Base-by-base conservation (phyloP, 2,329 filamentous ascomycete genomes). In the Capronia epimyces region DNA sequence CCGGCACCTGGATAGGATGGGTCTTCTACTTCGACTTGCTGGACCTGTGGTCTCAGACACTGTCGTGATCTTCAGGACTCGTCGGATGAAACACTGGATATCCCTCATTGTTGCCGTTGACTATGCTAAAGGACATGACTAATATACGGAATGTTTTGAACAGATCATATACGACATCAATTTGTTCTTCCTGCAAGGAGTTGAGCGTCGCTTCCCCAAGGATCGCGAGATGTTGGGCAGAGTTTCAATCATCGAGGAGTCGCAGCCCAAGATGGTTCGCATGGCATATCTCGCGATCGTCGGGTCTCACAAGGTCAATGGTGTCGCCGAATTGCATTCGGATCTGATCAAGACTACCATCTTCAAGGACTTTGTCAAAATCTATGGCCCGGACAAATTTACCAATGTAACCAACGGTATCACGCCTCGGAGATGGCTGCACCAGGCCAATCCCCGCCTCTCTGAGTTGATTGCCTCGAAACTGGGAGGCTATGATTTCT, bases 341-440 rank as follows among this genome's bases (percentile, higher is more conserved):
- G 93, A 98, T 66, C 77, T 98, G 52, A 95, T 98, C 76, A 93
- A 93, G 76, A 94, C 90, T 0, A 98, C 93, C n/a, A 95, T 98
- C 62, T 97, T 98, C 82, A 96, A 93, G 70, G 93, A 98, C 69
- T 98, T 98, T 70, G 91, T 98, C 53, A 80, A 82, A 62, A 88
- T 98, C 59, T 98, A 93, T 63, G 93, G 93, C 2, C 85, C 86
- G 0, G 93, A 98, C 77, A 96, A 96, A 70, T 98, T 98, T 71
- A 95, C 88, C 51, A 98, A 98, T 63, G 91, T 98, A 58, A 98
- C 93, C 59, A 98, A 98, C 68, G 93, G 93, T 52, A 94, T 98
- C 67, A 98, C 93, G 0, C 93, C 93, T 9, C 81, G 93, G 63
- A 81, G 93, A 66, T 98, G 93, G 93, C 77, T 98, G 51, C 90